Evolutionary conservation across 2,329 filamentous ascomycete species (phyloP).

Genomic region (Colletotrichum tabaci): DNA sequence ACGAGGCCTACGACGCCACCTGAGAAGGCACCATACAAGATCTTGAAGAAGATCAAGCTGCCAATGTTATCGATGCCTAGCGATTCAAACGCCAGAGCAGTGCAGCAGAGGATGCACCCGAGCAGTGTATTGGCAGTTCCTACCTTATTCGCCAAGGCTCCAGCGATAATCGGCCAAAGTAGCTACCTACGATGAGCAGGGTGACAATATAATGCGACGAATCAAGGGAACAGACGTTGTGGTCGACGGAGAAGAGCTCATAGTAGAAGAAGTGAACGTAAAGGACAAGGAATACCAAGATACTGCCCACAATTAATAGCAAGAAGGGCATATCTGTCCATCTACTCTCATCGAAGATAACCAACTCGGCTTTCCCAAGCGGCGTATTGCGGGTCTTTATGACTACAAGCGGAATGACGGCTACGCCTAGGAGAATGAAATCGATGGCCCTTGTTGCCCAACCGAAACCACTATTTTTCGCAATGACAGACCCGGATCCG

Average conservation of each 20-base stretch:
- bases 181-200: conserved; percentile 39
- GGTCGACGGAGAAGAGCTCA: conserved; percentile 57
- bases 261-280: conserved; percentile 66
- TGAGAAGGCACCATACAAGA: conserved; percentile 61
- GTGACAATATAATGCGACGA: conserved; percentile 59
- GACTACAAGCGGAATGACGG: too few species aligned
- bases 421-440: conserved; percentile 60
- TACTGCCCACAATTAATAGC: too few species aligned
- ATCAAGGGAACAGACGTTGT: conserved; percentile 52
- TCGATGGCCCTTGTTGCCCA: conserved; percentile 74
- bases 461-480: conserved; percentile 59
- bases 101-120: too few species aligned
- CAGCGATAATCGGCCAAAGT: too few species aligned
- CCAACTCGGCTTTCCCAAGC: too few species aligned
- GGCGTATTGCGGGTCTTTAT: too few species aligned
- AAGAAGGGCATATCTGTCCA: too few species aligned
- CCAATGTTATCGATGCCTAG: conserved; percentile 52
- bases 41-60: conserved; percentile 56
- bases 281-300: conserved; percentile 51
- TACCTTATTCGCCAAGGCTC: too few species aligned
- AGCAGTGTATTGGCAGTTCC: too few species aligned
- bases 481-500: background rate
- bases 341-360: too few species aligned
- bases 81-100: conserved; percentile 46
- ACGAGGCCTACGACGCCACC: conserved; percentile 59